These are phyloP conservation scores for Proliferodiscus dingleyae DNA, from an alignment of 2,329 filamentous ascomycete genomes.

Conservation along the genomic window DNA sequence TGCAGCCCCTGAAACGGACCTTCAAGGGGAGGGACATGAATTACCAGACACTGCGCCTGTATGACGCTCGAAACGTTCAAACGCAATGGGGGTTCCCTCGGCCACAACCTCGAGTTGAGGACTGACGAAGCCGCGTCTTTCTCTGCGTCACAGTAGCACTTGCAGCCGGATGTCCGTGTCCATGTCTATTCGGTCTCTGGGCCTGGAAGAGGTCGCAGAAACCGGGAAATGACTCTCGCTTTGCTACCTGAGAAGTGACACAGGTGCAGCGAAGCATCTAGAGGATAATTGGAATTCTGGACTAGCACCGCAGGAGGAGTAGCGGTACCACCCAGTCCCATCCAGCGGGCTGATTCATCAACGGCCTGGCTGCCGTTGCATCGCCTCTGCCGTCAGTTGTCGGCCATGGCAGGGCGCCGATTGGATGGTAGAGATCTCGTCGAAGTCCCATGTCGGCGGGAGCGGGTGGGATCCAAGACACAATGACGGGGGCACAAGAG, in stretches of 20 bases:
- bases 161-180: not conserved
- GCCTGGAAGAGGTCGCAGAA: not conserved
- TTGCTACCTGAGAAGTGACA: constrained; percentile 8
- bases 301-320: not conserved
- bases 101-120: not conserved
- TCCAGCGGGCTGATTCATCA: constrained; percentile 5
- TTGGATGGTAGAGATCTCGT: constrained; percentile 6
- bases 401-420: constrained; percentile 8
- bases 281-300: constrained; percentile 2
- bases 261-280: not conserved
- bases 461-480: constrained; percentile 12
- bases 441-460: constrained; percentile 6
- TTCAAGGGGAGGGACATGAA: constrained; percentile 8
- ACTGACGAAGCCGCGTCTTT: constrained; percentile 1
- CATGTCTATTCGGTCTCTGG: constrained; percentile 1
- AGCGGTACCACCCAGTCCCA: not conserved
- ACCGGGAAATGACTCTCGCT: constrained; percentile 4
- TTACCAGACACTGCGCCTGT: constrained; percentile 3
- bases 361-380: constrained; percentile 13
- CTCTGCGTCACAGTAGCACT: constrained; percentile 3
- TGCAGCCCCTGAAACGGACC: constrained; percentile 13
- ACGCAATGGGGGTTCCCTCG: constrained; percentile 3
- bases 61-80: constrained; percentile 3
- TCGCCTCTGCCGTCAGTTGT: not conserved
- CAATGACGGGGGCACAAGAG: constrained; percentile 10